Base-by-base conservation (phyloP, 2,329 filamentous ascomycete genomes). In the Exophiala lecanii-corni region DNA sequence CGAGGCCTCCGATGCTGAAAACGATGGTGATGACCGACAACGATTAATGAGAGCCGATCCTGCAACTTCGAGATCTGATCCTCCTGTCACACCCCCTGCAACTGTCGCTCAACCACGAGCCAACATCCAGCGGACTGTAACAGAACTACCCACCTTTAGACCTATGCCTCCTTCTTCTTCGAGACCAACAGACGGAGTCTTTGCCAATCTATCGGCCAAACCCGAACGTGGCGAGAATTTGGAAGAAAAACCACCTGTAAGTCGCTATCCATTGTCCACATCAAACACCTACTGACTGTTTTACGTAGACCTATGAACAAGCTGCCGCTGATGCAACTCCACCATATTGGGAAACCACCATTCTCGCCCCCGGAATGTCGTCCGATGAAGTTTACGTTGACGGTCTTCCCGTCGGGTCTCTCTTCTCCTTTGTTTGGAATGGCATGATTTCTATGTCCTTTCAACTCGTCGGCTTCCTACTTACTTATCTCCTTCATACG, bases 341-440 rank as follows among this genome's bases (percentile, higher is more conserved):
- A 1, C 92, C 92, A 0, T 98, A 98, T 67, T 98, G 92, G 92
- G 92, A 98, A 71, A 98, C 92, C 4, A 97, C 92, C 0, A 96
- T 98, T 53, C 78, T 98, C 39, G 91, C 89, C 0, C 92, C 92
- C 1, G 92, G 91, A 42, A 80, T 92, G 53, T 86, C 85, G n/a
- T 80, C 82, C 28, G 89, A 97, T 61, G 92, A 98, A 64, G 91
- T 98, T 36, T 98, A 92, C 60, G 86, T 98, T 44, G 92, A 98
- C 62, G 92, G 92, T 57, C 83, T 98, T 60, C 89, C 94, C 2
- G 92, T 85, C 72, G 81, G 70, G 77, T 89, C 89, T 57, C 78
- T 91, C 77, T 91, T 91, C 68, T 86, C 73, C 70, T 86, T 86
- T 56, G 81, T 70, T 45, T 86, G 73, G 69, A 91, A 64, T 23